A percentile compares a stretch with the other conserved stretches of the same genome.
phyloP scores from a whole-genome alignment of 2,329 filamentous ascomycete species.

The Aspergillus sp. region DNA sequence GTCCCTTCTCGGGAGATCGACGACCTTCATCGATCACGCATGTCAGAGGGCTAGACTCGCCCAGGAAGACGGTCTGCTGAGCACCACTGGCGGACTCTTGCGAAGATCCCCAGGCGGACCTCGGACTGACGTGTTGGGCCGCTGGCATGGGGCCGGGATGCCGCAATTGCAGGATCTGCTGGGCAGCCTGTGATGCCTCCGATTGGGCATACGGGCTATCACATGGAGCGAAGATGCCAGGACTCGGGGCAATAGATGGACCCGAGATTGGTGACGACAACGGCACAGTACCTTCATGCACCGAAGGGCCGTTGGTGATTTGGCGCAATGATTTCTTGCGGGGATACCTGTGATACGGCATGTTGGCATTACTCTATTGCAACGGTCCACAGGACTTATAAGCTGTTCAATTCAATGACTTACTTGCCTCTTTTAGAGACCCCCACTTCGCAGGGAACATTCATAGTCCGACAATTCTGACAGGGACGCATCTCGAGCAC shows the following conservation, averaged over 20 bases:
- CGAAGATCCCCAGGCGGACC: slow-evolving; percentile 1
- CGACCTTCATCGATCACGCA: slow-evolving; percentile 46
- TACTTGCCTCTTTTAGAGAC: slow-evolving; percentile 45
- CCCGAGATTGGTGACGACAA: not conserved
- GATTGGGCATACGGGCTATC: not conserved
- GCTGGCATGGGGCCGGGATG: not conserved
- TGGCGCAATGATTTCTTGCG: slow-evolving; percentile 17
- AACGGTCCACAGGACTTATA: not conserved
- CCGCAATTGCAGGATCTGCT: not conserved
- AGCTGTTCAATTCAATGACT: slow-evolving; percentile 6
- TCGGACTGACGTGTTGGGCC: not conserved
- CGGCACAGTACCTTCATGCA: not conserved
- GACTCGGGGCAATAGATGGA: not conserved
- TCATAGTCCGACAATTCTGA: slow-evolving; percentile 38
- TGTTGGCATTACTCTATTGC: not conserved
- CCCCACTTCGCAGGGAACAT: slow-evolving; percentile 40
- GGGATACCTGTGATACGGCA: slow-evolving; percentile 13
- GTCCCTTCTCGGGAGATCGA: slow-evolving; percentile 26
- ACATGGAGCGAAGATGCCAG: not conserved
- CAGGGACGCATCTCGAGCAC: slow-evolving; percentile 46
- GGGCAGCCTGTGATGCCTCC: not conserved
- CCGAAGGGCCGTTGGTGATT: not conserved
- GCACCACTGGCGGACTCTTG: slow-evolving; percentile 1
- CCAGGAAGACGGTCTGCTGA: slow-evolving; percentile 41
- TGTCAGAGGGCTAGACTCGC: slow-evolving; percentile 49